Base-by-base conservation (phyloP, 1,139 yeast species). In the Taiozyma sp. region DNA sequence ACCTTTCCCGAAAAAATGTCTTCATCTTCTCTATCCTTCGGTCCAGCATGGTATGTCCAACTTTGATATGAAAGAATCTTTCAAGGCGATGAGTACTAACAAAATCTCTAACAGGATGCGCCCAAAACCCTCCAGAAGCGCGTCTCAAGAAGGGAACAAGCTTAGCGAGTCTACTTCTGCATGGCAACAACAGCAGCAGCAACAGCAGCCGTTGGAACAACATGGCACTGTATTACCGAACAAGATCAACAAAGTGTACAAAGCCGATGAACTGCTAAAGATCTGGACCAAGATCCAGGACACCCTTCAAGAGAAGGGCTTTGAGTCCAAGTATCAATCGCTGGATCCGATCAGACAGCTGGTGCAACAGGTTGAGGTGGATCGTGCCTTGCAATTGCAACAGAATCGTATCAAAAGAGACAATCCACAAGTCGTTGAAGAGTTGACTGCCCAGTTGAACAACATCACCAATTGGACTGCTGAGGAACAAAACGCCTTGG, bases 211-310 rank as follows among this genome's bases (percentile, higher is more conserved):
- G 27, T 40, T 13, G 28, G 12, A 9, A 4, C 19, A 36, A n/a
- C 22, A 36, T n/a, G 22, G 39, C 22, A 16, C 39, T 4, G 19
- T 36, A 19, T 36, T 36, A 19, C 19, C 22, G 10, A 38, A 6
- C 10, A 38, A 48, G 10, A 46, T 41, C 29, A 43, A 48, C 7
- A 40, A 46, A 41, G 51, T 52, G 12, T 83, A 83, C 58, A 62
- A 79, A 14, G 70, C 81, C 65, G 75, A 76, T 38, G 82, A 83
- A 56, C 76, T 83, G 57, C 73, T 83, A 54, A 70, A 74, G 40
- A 76, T 82, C 22, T 83, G 83, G 79, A 67, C 71, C 36, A 70
- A 73, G 40, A 72, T 80, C 67, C 73, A 78, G 64, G 57, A 58
- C 19, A 57, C 60, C 47, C 60, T 65, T 23, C 57, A 57, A 19